Base-by-base conservation (phyloP, 768 basidiomycete species). In the Harrya chromipes region DNA sequence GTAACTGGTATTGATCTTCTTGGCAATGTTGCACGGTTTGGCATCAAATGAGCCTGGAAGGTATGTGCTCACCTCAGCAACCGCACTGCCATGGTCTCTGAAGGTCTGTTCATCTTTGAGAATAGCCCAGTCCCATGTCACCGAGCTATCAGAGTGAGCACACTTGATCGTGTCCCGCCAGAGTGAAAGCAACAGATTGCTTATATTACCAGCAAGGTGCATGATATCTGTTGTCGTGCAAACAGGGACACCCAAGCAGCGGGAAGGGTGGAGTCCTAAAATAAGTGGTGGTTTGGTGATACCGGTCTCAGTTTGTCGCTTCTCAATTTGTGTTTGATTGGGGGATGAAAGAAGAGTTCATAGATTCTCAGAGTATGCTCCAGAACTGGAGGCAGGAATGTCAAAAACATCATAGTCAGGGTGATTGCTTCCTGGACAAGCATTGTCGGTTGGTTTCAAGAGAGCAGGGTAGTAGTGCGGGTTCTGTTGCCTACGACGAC, bases 151-250 rank as follows among this genome's bases (percentile, higher is more conserved):
- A 19, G 2, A 17, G 2, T 16, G 14, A 5, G 20, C 4, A 17
- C 41, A 49, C 2, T 19, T 13, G 24, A 51, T 29, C 0, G 1
- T 5, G 4, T 38, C 53, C 1, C 7, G 5, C 49, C 53, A 54
- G 4, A 50, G 42, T 0, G 8, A 26, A 1, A 54, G n/a, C 0
- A 54, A 3, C 0, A 48, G 29, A 3, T 49, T 37, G 9, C n/a
- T 37, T 1, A 52, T 12, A 19, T 24, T 47, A 8, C 4, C 37
- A 1, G 33, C 16, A 0, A 52, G 37, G n/a, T 52, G 44, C 45
- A 56, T 56, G 17, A 56, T 50, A 6, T 56, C 23, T 0, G 44
- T 24, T 0, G 38, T 56, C 44, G 53, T 43, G 12, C 27, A 46
- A 0, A 35, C 9, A 0, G 48, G 45, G 3, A 56, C 12, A 4